Conservation (phyloP, 2,329 filamentous ascomycete genomes). For the Apiospora marii region DNA sequence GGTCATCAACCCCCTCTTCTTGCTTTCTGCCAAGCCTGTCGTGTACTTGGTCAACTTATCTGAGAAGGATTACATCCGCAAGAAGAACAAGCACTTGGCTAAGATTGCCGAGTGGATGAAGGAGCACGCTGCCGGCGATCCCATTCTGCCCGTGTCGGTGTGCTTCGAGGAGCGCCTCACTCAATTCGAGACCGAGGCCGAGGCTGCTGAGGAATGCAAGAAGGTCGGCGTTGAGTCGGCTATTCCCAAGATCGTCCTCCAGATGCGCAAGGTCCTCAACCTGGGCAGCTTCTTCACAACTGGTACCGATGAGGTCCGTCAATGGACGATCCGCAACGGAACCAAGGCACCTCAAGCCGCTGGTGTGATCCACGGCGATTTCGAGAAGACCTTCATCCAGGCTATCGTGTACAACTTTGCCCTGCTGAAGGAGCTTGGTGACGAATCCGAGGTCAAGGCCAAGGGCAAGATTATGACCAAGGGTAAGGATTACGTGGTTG, state of each 20-base stretch:
- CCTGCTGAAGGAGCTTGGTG: conserved; percentile 82
- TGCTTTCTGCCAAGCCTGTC: conserved; percentile 95
- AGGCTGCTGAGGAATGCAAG: conserved; percentile 87
- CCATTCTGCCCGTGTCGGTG: conserved; percentile 92
- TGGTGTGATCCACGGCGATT: conserved; percentile 97
- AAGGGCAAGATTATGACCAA: conserved; percentile 98
- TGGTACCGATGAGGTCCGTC: conserved; percentile 92
- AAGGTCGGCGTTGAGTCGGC: conserved; percentile 85
- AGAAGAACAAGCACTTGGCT: conserved; percentile 99
- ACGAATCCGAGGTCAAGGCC: conserved; percentile 87
- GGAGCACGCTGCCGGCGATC: conserved; percentile 84
- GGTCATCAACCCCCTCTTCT: conserved; percentile 94
- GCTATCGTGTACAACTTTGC: conserved; percentile 91
- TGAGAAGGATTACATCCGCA: conserved; percentile 95
- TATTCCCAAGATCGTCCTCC: conserved; percentile 87
- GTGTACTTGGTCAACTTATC: conserved; percentile 97
- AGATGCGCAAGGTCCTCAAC: conserved; percentile 92
- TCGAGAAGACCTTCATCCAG: conserved; percentile 99
- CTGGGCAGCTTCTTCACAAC: conserved; percentile 97
- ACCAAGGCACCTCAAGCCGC: conserved; percentile 98
- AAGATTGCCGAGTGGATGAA: conserved; percentile 97
- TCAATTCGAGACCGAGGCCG: conserved; percentile 78
- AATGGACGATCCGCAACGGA: conserved; percentile 96
- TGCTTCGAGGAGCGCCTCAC: conserved; percentile 92
- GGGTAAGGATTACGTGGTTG: conserved; percentile 94